Percentiles rank a stretch among this genome's conserved stretches.
Evolutionary conservation across 2,329 filamentous ascomycete species (phyloP).

Genomic region (Didymella keratinophila): DNA sequence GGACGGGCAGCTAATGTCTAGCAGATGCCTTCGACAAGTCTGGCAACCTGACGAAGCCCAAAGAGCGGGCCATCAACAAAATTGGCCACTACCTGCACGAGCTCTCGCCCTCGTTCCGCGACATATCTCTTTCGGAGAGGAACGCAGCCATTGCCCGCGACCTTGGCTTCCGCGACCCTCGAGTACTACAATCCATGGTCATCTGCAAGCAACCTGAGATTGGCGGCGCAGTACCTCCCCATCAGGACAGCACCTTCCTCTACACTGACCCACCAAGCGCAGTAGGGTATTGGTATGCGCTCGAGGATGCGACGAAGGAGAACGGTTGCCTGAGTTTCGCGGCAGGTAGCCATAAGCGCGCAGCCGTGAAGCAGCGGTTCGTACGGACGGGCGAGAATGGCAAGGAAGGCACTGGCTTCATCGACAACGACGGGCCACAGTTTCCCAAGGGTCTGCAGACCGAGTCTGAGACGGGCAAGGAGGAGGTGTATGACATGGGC

Average conservation of each 20-base stretch:
- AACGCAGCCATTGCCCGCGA: conserved; percentile 72
- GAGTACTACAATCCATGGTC: conserved; percentile 91
- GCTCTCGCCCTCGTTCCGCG: conserved; percentile 58
- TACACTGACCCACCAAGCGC: conserved; percentile 90
- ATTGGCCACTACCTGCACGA: conserved; percentile 61
- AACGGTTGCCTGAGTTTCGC: conserved; percentile 93
- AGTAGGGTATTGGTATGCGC: conserved; percentile 96
- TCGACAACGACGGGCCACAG: conserved; percentile 69
- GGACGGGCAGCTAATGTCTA: not conserved
- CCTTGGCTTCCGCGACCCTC: conserved; percentile 78
- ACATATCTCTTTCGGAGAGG: conserved; percentile 60
- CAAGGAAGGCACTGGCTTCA: conserved; percentile 54
- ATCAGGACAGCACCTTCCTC: conserved; percentile 92
- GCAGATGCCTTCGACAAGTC: conserved; percentile 75
- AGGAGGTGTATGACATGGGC: conserved; percentile 73
- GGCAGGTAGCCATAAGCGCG: conserved; percentile 79
- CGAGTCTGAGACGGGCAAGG: conserved; percentile 51
- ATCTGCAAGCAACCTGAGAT: conserved; percentile 99
- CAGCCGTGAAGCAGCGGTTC: conserved; percentile 75
- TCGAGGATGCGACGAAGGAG: conserved; percentile 85
- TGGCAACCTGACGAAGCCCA: conserved; percentile 76
- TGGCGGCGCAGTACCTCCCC: conserved; percentile 86
- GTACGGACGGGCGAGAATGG: conserved; percentile 64
- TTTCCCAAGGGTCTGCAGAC: conserved; percentile 64
- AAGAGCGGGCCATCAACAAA: conserved; percentile 82